Percentiles rank a stretch among this genome's conserved stretches.
Conservation (phyloP, 2,329 filamentous ascomycete species). For the Xylariaceae sp. region DNA sequence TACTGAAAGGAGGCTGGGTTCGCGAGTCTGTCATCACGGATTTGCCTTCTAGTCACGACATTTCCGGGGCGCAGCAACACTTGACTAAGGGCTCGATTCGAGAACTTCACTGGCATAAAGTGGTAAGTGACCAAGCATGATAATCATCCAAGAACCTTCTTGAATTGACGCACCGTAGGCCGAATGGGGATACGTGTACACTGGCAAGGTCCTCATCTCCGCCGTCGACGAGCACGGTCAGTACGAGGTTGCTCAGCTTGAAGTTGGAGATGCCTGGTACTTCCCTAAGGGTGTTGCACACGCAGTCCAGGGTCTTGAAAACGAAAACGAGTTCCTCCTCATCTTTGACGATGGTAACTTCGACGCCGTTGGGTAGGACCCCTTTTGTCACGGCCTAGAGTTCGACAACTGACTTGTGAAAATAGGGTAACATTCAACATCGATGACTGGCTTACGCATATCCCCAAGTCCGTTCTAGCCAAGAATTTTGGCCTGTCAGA, state of each 20-base stretch:
- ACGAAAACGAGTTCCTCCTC: conserved; percentile 69
- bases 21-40: conserved; percentile 69
- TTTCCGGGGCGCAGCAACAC: conserved; percentile 70
- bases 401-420: neutral
- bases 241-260: conserved; percentile 57
- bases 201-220: conserved; percentile 58
- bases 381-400: neutral
- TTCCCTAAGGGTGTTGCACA: conserved; percentile 69
- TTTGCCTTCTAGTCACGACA: conserved; percentile 65
- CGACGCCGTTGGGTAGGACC: conserved; percentile 57
- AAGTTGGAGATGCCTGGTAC: conserved; percentile 69
- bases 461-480: conserved; percentile 63
- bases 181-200: conserved; percentile 66
- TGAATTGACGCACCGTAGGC: conserved; percentile 45
- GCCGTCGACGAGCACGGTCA: conserved; percentile 65
- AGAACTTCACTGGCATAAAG: conserved; percentile 69
- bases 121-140: conserved; percentile 48
- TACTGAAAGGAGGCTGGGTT: conserved; percentile 67
- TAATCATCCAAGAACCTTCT: neutral
- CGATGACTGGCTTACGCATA: conserved; percentile 71
- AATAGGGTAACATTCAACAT: conserved; percentile 69
- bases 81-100: conserved; percentile 66
- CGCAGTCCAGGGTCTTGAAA: conserved; percentile 64
- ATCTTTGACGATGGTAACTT: conserved; percentile 70
- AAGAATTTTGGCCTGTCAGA: conserved; percentile 69